Evolutionary conservation across 2,329 filamentous ascomycete genomes (phyloP).

Genomic region (Elsinoe perseae): DNA sequence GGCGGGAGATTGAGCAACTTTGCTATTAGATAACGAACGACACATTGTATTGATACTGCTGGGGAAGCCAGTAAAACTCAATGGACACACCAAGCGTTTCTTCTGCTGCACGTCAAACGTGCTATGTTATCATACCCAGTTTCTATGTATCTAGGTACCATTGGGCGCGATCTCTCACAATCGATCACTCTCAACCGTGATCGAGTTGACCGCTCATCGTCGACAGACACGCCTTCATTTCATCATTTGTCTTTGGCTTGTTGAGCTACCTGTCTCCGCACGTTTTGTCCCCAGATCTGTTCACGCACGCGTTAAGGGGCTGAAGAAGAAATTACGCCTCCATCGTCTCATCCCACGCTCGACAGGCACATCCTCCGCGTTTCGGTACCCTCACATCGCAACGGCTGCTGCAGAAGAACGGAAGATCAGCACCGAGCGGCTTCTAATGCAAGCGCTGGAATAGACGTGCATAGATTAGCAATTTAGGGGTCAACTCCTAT

Average conservation of each 20-base stretch:
- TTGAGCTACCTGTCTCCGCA: not conserved
- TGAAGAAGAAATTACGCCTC: slow-evolving; percentile 10
- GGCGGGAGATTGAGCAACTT: not conserved
- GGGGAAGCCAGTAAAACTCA: not conserved
- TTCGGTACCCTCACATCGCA: not conserved
- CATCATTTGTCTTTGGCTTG: not conserved
- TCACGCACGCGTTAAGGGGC: not conserved
- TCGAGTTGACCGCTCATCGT: slow-evolving; percentile 13
- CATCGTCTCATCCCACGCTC: slow-evolving; percentile 4
- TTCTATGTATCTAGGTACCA: slow-evolving; percentile 2
- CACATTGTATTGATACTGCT: slow-evolving; percentile 1
- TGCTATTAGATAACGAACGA: not conserved
- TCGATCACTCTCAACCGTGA: slow-evolving; percentile 5
- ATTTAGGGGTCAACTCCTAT: not conserved
- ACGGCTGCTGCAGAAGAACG: slow-evolving; percentile 3
- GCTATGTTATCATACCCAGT: slow-evolving; percentile 9
- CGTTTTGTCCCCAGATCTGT: not conserved
- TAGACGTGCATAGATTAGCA: slow-evolving; percentile 7
- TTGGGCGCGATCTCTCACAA: not conserved
- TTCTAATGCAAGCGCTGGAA: slow-evolving; percentile 11
- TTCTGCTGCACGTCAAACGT: slow-evolving; percentile 4
- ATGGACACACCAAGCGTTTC: slow-evolving; percentile 13
- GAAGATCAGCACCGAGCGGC: slow-evolving; percentile 11
- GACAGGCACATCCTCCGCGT: not conserved
- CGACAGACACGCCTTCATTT: not conserved